Percentiles rank a stretch among this genome's conserved stretches.
Conservation (phyloP, 1,284 basidiomycete genomes). For the Sporisorium graminicola region DNA sequence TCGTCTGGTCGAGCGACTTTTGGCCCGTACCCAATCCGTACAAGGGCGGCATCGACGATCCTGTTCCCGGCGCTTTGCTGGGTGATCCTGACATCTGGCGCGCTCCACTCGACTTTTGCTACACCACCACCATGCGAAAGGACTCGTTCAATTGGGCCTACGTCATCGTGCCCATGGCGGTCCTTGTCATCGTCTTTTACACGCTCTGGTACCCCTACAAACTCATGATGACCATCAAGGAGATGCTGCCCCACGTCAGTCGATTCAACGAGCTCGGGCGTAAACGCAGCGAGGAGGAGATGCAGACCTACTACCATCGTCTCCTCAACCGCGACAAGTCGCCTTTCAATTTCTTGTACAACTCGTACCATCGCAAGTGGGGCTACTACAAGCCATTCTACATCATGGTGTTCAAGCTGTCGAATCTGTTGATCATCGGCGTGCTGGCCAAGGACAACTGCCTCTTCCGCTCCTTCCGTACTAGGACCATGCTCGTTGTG, state of each 20-base stretch:
- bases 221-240: slow-evolving; percentile 74
- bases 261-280: slow-evolving; percentile 80
- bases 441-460: slow-evolving; percentile 79
- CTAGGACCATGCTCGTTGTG: slow-evolving; percentile 74
- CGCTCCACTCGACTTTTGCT: slow-evolving; percentile 81
- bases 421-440: slow-evolving; percentile 77
- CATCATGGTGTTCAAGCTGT: slow-evolving; percentile 75
- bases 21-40: slow-evolving; percentile 75
- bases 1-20: slow-evolving; percentile 64
- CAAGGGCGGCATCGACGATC: slow-evolving; percentile 71
- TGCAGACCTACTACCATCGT: slow-evolving; percentile 81
- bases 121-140: slow-evolving; percentile 75
- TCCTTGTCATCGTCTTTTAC: slow-evolving; percentile 75
- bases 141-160: slow-evolving; percentile 81
- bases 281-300: slow-evolving; percentile 73
- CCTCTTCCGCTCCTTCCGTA: slow-evolving; percentile 76
- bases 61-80: slow-evolving; percentile 72
- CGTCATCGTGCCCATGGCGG: slow-evolving; percentile 75
- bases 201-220: slow-evolving; percentile 81
- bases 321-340: slow-evolving; percentile 77
- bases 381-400: slow-evolving; percentile 67
- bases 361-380: slow-evolving; percentile 72
- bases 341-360: slow-evolving; percentile 81
- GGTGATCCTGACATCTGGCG: slow-evolving; percentile 72
- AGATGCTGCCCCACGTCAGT: slow-evolving; percentile 78